Percentiles rank a stretch among this genome's conserved stretches.
Evolutionary conservation across 768 basidiomycete genomes (phyloP).

Genomic region (Lactifluus pinguis): DNA sequence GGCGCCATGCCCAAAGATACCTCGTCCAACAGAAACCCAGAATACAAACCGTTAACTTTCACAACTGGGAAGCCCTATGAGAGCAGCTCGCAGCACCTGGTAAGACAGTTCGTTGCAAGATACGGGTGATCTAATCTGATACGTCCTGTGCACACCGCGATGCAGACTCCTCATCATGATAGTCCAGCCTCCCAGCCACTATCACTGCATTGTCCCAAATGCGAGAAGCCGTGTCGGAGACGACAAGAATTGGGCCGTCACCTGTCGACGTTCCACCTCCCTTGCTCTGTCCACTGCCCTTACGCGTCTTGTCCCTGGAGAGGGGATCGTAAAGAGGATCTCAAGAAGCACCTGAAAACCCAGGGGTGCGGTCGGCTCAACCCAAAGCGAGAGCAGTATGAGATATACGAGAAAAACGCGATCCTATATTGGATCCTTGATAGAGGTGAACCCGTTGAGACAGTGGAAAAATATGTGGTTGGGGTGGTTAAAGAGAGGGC

Average conservation of each 20-base stretch:
- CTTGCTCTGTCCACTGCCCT: neutral
- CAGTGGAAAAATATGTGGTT: neutral
- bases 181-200: neutral
- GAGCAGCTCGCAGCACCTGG: no score
- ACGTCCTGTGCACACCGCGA: no score
- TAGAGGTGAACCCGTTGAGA: neutral
- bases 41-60: no score
- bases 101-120: no score
- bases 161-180: no score
- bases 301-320: neutral
- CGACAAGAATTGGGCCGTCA: neutral
- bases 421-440: neutral
- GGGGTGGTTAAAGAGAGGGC: neutral
- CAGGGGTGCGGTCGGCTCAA: neutral
- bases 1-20: no score
- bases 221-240: neutral
- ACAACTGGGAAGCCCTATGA: no score
- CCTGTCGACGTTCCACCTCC: neutral
- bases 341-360: neutral
- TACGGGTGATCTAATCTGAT: no score
- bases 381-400: neutral
- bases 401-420: neutral
- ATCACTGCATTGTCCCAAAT: neutral
- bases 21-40: no score
- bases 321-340: neutral